Conservation (phyloP, 2,329 filamentous ascomycete genomes). For the Aurifilum marmelostoma region DNA sequence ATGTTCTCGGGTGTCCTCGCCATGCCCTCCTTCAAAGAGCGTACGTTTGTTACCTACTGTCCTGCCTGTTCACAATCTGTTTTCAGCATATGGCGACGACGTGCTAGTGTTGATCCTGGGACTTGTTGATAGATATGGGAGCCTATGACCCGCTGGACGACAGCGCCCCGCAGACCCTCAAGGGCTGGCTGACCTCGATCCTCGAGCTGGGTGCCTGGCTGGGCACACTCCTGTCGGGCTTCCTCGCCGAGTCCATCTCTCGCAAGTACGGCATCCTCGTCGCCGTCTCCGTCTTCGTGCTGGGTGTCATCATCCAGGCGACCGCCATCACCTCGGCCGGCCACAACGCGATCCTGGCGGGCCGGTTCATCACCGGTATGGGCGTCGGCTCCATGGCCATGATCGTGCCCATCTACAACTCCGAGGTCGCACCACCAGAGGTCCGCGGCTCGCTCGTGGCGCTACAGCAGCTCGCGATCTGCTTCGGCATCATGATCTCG, state of each 20-base stretch:
- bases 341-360: constrained; percentile 36
- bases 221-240: constrained; percentile 71
- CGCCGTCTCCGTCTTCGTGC: constrained; percentile 66
- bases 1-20: constrained; percentile 72
- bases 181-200: constrained; percentile 67
- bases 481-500: constrained; percentile 66
- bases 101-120: too few species aligned
- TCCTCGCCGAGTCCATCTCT: constrained; percentile 70
- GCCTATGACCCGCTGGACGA: constrained; percentile 52
- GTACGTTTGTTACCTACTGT: constrained; percentile 42
- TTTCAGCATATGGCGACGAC: neutral
- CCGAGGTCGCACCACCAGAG: constrained; percentile 52
- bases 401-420: constrained; percentile 56
- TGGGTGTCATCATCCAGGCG: constrained; percentile 71
- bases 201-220: constrained; percentile 78
- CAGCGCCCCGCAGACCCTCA: constrained; percentile 53
- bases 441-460: constrained; percentile 52
- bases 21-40: constrained; percentile 57
- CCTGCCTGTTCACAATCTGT: neutral
- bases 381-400: constrained; percentile 70
- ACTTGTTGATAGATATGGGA: constrained; percentile 58
- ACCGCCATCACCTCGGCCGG: constrained; percentile 60
- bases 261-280: constrained; percentile 72
- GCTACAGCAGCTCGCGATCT: constrained; percentile 57
- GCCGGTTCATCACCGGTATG: constrained; percentile 55